A percentile compares a stretch with the other conserved stretches of the same genome.
Conservation (phyloP, 2,329 filamentous ascomycete species). For the Cryphonectria carpinicola region DNA sequence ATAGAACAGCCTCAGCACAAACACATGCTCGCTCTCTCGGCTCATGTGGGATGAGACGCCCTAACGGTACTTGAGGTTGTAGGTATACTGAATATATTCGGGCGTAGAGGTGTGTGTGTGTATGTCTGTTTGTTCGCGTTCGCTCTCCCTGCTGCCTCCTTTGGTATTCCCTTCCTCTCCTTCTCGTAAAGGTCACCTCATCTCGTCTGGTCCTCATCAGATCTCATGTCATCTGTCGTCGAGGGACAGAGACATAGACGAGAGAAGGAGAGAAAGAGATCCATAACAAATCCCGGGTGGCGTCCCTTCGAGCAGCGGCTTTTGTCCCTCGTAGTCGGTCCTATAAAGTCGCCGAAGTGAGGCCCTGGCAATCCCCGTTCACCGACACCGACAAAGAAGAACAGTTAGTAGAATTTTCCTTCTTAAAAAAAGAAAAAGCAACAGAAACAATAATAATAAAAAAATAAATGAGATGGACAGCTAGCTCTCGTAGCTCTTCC, state of each 20-base stretch:
- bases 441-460: not conserved
- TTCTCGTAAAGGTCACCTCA: not conserved
- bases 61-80: not conserved
- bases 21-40: not conserved
- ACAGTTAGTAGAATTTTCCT: not conserved
- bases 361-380: not conserved
- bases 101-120: not conserved
- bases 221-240: not conserved
- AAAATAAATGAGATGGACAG: not conserved
- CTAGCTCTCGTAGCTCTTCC: not conserved
- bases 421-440: too few species aligned
- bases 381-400: not conserved
- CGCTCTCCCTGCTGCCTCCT: not conserved
- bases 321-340: not conserved
- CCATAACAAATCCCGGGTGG: not conserved
- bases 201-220: not conserved
- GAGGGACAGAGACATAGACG: not conserved
- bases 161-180: not conserved
- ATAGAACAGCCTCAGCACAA: not conserved
- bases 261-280: not conserved
- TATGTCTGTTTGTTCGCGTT: not conserved
- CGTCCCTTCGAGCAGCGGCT: not conserved
- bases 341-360: conserved; percentile 8
- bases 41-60: too few species aligned
- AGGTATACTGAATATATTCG: not conserved